Evolutionary conservation across 129 eudicot species (phyloP).

Genomic region (Smallanthus sonchifolius): DNA sequence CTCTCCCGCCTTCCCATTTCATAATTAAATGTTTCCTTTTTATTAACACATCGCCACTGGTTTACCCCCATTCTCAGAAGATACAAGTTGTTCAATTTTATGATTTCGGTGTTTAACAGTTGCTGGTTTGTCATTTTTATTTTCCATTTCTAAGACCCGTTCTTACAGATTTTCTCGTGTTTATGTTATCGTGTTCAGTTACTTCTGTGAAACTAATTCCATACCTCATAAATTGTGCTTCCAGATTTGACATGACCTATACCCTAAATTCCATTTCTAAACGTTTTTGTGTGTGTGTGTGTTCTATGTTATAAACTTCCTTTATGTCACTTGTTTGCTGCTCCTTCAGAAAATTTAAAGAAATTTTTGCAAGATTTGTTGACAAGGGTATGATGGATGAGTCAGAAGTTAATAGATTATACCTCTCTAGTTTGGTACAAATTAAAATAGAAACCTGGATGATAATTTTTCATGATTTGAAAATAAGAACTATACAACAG

Average conservation of each 20-base stretch:
- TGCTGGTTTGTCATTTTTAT: background rate
- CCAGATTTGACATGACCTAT: too few relatives aligned
- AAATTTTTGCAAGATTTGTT: too few relatives aligned
- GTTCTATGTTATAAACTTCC: background rate
- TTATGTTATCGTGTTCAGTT: background rate
- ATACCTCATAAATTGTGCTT: background rate
- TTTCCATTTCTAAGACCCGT: too few relatives aligned
- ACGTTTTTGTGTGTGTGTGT: background rate
- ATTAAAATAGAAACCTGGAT: background rate
- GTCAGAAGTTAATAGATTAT: too few relatives aligned
- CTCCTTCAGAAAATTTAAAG: too few relatives aligned
- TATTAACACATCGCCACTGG: too few relatives aligned
- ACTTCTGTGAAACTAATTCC: background rate
- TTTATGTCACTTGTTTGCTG: background rate
- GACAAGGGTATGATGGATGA: background rate
- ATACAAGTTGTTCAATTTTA: too few relatives aligned
- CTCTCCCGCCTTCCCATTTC: too few relatives aligned
- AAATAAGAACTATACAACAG: too few relatives aligned
- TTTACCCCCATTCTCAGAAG: too few relatives aligned
- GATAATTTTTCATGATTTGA: background rate
- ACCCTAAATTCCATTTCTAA: background rate
- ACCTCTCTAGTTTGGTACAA: background rate
- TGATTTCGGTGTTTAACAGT: too few relatives aligned
- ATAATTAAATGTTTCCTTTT: too few relatives aligned
- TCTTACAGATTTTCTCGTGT: conserved; percentile 59